Conservation (phyloP, 306 rosid species). For the Rosa persica region DNA sequence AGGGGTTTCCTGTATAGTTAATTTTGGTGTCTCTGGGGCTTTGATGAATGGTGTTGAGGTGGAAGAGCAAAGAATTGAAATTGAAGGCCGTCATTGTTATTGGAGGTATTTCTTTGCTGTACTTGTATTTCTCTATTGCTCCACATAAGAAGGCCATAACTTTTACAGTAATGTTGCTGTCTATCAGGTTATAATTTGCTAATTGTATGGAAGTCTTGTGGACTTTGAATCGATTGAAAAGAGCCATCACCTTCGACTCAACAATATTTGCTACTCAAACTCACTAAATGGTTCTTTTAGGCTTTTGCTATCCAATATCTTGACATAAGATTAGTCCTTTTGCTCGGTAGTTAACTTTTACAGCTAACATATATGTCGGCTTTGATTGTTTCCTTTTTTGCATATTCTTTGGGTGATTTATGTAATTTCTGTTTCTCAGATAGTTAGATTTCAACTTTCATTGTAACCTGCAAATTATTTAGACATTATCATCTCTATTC, state of each 20-base stretch:
- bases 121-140: neutral
- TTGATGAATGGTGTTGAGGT: neutral
- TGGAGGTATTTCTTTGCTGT: slow-evolving; percentile 3
- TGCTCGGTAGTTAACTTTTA: neutral
- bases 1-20: neutral
- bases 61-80: neutral
- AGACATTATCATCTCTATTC: neutral
- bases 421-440: neutral
- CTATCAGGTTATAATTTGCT: neutral
- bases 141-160: neutral
- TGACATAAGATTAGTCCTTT: neutral
- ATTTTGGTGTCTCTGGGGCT: neutral
- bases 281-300: neutral
- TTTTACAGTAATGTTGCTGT: neutral
- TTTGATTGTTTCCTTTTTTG: neutral
- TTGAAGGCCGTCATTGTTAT: neutral
- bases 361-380: neutral
- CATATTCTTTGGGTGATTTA: neutral
- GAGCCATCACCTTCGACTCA: neutral
- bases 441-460: neutral
- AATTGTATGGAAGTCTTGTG: neutral
- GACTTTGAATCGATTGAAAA: neutral
- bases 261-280: neutral
- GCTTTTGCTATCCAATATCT: neutral
- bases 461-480: neutral